Percentiles rank a stretch among this genome's conserved stretches.
These are phyloP conservation scores for Salix brachista DNA, from an alignment of 345 rosid species.

Conservation along the genomic window DNA sequence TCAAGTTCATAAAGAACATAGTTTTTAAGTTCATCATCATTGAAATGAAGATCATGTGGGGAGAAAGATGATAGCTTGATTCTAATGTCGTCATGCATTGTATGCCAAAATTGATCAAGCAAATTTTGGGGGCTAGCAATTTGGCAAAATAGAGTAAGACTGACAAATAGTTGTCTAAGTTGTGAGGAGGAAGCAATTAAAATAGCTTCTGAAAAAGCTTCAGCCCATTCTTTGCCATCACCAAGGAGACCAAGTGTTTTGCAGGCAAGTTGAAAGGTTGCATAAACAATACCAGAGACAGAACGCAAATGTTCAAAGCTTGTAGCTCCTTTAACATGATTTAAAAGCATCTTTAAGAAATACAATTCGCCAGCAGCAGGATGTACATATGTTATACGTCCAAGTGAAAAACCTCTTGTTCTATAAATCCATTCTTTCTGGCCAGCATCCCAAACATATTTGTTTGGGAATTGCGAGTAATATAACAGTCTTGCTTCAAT, in stretches of 20 bases:
- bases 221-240: no score
- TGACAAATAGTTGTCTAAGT: background rate
- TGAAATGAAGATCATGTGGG: no score
- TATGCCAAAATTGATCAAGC: background rate
- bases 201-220: no score
- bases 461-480: background rate
- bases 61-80: background rate
- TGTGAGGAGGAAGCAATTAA: no score
- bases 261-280: no score
- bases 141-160: background rate
- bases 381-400: background rate
- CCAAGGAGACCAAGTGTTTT: no score
- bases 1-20: no score
- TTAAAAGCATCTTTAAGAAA: background rate
- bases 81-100: background rate
- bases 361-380: background rate
- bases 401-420: background rate
- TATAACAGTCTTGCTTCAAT: background rate
- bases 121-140: background rate
- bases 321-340: background rate
- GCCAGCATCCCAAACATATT: background rate
- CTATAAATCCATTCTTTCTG: background rate
- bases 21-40: no score
- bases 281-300: background rate
- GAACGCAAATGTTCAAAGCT: background rate